A percentile compares a stretch with the other conserved stretches of the same genome.
Evolutionary conservation across 805 yeast species (phyloP).

Genomic region (Grigorovia transvaalensis): DNA sequence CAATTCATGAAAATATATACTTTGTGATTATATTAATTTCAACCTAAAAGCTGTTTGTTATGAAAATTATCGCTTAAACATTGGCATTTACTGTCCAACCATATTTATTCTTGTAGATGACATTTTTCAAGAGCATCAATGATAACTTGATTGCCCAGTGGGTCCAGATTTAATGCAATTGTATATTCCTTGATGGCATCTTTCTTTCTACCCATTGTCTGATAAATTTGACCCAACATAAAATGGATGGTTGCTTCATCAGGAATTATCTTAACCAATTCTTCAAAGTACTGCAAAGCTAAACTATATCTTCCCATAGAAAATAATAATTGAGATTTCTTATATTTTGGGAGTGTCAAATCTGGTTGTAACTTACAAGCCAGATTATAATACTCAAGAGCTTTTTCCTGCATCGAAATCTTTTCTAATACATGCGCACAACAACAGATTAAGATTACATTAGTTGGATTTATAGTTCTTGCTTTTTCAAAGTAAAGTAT

Average conservation of each 20-base stretch:
- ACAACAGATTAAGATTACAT: constrained; percentile 82
- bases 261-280: constrained; percentile 68
- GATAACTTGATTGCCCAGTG: constrained; percentile 79
- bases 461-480: constrained; percentile 77
- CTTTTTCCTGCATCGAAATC: constrained; percentile 54
- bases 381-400: constrained; percentile 68
- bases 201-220: constrained; percentile 57
- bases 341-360: constrained; percentile 78
- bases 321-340: constrained; percentile 74
- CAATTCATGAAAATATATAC: constrained; percentile 3
- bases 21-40: neutral
- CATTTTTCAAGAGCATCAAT: constrained; percentile 67
- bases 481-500: constrained; percentile 84
- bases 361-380: constrained; percentile 80
- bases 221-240: constrained; percentile 77
- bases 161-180: constrained; percentile 81
- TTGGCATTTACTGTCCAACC: neutral
- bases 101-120: constrained; percentile 19
- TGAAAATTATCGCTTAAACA: neutral
- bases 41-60: neutral
- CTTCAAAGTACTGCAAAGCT: constrained; percentile 67
- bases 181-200: constrained; percentile 82
- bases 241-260: constrained; percentile 93
- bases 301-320: constrained; percentile 58
- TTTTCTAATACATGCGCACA: constrained; percentile 89